Base-by-base conservation (phyloP, 2,329 filamentous ascomycete genomes). In the Zopfia rhizophila region DNA sequence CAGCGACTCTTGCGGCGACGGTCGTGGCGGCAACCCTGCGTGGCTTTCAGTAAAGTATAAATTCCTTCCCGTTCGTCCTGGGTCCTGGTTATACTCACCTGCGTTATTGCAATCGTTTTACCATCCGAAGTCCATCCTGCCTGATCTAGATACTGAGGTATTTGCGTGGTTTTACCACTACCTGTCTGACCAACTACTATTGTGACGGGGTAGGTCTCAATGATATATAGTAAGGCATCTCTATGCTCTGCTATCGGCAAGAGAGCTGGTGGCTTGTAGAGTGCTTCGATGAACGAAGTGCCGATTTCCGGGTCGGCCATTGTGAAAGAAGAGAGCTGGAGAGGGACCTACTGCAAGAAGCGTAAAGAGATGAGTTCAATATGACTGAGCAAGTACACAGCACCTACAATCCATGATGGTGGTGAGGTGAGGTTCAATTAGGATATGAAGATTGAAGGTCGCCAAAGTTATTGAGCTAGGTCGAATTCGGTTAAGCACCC, bases 151-250 rank as follows among this genome's bases (percentile, higher is more conserved):
- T 89, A 97, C 60, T 97, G 93, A 1, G 94, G 94, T 30, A 97
- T 87, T 68, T 97, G 94, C 0, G 94, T 97, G 1, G 92, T 96
- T 74, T 97, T 97, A 29, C 93, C 92, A 17, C 90, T 96, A 3
- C 94, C 94, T 1, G 94, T 97, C 67, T 97, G 91, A 7, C 93
- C 94, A 42, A 97, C 86, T 10, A 97, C 85, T 38, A 97, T 90
- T 0, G 90, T 93, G 45, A 97, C 87, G 0, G 89, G 87, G 54
- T 85, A 84, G 6, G 84, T 91, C 69, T 97, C 93, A 47, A 97
- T 83, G 11, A 92, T 81, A 72, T 96, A 97, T 2, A 97, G 81
- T 2, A 99, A 77, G 41, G 81, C 85, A 45, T 94, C 81, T 53
- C 85, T 85, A 60, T 97, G 88, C 56, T 89, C 88, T 22, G 92